Conservation (phyloP, 257 asterid species). For the Haberlea rhodopensis region DNA sequence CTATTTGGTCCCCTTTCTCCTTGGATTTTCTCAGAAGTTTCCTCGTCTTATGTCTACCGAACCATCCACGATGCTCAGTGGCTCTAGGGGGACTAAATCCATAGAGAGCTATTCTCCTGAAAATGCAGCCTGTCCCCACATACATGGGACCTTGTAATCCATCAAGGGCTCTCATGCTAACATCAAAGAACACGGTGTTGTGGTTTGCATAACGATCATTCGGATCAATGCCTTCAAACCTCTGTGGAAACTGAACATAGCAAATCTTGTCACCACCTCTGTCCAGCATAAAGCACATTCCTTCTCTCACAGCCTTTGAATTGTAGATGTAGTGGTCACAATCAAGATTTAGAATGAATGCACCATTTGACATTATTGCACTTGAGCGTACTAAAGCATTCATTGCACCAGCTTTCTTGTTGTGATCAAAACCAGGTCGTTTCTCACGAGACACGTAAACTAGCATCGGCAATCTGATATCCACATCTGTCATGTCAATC, state of each 20-base stretch:
- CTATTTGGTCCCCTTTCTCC: constrained; percentile 33
- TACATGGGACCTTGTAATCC: constrained; percentile 97
- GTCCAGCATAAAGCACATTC: constrained; percentile 98
- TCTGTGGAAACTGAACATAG: constrained; percentile 82
- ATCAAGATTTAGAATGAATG: constrained; percentile 85
- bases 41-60: constrained; percentile 55
- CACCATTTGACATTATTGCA: constrained; percentile 88
- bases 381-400: constrained; percentile 88
- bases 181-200: constrained; percentile 91
- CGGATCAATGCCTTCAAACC: constrained; percentile 91
- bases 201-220: constrained; percentile 91
- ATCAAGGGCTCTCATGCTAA: constrained; percentile 89
- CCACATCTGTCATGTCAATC: constrained; percentile 63
- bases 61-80: constrained; percentile 84
- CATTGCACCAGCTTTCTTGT: constrained; percentile 98
- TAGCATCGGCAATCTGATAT: constrained; percentile 79
- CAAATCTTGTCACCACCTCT: constrained; percentile 89
- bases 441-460: constrained; percentile 95
- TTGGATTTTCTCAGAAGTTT: constrained; percentile 50
- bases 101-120: constrained; percentile 72
- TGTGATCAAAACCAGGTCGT: constrained; percentile 74
- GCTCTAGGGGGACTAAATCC: constrained; percentile 93
- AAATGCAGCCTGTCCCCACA: constrained; percentile 92
- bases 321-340: constrained; percentile 90
- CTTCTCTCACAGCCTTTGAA: constrained; percentile 71